Base-by-base conservation (phyloP, 2,329 filamentous ascomycete genomes). In the Ceratocystis lukuohia region DNA sequence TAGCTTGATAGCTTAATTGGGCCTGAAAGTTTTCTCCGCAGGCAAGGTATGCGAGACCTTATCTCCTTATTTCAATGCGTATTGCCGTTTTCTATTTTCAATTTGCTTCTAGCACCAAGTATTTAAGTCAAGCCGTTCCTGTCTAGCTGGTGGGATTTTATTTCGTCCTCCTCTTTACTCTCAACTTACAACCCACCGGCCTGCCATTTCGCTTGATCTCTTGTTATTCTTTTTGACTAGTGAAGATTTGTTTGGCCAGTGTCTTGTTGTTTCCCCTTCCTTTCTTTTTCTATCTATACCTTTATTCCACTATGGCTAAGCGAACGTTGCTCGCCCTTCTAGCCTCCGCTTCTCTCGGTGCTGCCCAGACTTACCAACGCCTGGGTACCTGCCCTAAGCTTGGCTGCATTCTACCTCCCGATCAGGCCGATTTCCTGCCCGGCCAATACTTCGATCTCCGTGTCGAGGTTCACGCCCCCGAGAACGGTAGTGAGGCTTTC, bases 391-490 rank as follows among this genome's bases (percentile, higher is more conserved):
- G 83, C 72, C 82, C 82, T 7, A 77, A 77, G 44, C 78, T 86
- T 22, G 83, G 83, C 69, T 85, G 83, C 70, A 76, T 86, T 61
- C 75, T 86, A 12, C 83, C 83, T 15, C 83, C 83, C 0, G 83
- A 86, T 70, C 82, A 84, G 77, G 85, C 87, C 69, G 89, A 94
- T 72, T 94, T 94, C 77, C 81, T 94, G 1, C 86, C 89, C 4
- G 89, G 89, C 12, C 89, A 94, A 76, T 87, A 84, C 74, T 94
- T 94, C 72, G 90, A 94, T 73, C 86, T 95, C 69, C 86, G 89
- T 68, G 82, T 93, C 68, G 89, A 94, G 74, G 84, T 94, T 37
- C 89, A 93, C 73, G 88, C 88, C 8, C 89, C 89, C 4, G 80
- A 87, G 73, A 94, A 94, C 75, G 89, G 90, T 70, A 88, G 87